Evolutionary conservation across 2,329 filamentous ascomycete species (phyloP), one percentile per base, ranked within the genome.

Genomic region (Colletotrichum agaves): DNA sequence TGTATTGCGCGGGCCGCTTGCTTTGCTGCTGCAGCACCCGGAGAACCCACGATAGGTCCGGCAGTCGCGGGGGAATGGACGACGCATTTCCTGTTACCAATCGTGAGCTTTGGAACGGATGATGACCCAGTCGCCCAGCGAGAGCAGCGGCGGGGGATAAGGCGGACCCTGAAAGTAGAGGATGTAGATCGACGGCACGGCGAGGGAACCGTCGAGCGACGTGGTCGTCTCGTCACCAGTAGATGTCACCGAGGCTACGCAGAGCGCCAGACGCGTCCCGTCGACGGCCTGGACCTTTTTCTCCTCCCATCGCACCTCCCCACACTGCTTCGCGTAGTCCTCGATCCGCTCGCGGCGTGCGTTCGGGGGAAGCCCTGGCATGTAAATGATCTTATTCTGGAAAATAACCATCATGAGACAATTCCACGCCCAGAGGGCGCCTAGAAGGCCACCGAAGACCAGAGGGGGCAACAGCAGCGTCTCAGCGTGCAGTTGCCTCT

Each of bases 381-480:
- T 93, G 78, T 94, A 94, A 67, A 94, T 91, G 74, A 94, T 93
- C 75, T 91, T 90, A 74, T 94, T 93, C 78, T 94, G 92, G 75
- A 94, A 91, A 4, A 91, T 72, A 31, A 95, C 83, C 80, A 94
- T 88, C 88, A 93, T 92, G 60, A 88, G 77, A 74, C 91, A 93
- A 74, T 90, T 89, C 83, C 86, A 88, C 2, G 79, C 81, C 84
- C 85, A 94, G 13, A 94, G 80, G 3, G 84, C 84, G 17, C 92
- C 73, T 4, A 92, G 82, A 39, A 94, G 82, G 1, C 90, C 88
- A 13, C 82, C 76, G 74, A 93, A 94, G 47, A 93, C 81, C 6
- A 86, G 74, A 0, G 92, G 92, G 7, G 91, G 89, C 3, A 91
- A 78, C n/a, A 92, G 77, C 12, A 86, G 70, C 15, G 81, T 73